phyloP scores from a whole-genome alignment of 2,329 filamentous ascomycete species.

The Tolypocladium endophyticum region DNA sequence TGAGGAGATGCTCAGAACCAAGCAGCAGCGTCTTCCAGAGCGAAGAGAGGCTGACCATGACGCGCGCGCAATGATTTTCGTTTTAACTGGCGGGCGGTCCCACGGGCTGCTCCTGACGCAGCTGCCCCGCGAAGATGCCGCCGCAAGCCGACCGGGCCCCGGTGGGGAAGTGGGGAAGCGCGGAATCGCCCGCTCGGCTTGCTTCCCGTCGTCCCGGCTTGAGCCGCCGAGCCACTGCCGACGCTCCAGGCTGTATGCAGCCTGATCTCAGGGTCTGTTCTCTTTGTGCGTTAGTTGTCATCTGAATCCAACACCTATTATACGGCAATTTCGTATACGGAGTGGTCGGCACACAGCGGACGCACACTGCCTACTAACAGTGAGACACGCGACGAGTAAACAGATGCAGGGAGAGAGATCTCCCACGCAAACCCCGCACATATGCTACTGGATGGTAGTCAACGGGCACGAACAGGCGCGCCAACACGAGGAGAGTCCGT shows the following conservation, averaged over 20 bases:
- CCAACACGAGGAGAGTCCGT: too few relatives aligned
- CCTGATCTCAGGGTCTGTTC: too few relatives aligned
- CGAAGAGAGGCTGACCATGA: background rate
- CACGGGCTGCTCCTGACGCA: background rate
- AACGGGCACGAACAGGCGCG: too few relatives aligned
- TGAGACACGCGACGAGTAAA: too few relatives aligned
- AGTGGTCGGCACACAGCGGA: too few relatives aligned
- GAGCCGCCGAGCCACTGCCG: background rate
- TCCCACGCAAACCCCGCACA: too few relatives aligned
- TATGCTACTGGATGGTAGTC: too few relatives aligned
- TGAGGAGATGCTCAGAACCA: background rate
- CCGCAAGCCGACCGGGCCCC: background rate
- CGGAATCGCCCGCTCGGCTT: background rate
- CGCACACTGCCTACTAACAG: too few relatives aligned
- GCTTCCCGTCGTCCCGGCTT: background rate
- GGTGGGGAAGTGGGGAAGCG: background rate
- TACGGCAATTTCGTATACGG: too few relatives aligned
- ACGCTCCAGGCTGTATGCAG: background rate
- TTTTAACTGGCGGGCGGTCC: background rate
- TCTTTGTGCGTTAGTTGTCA: too few relatives aligned
- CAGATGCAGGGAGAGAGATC: too few relatives aligned
- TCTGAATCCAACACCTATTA: too few relatives aligned
- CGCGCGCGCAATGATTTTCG: background rate
- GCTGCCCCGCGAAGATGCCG: constrained; percentile 1
- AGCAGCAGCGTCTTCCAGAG: background rate